Base-by-base conservation (phyloP, 208 protist genomes). In the Trypanosoma scelopori region DNA sequence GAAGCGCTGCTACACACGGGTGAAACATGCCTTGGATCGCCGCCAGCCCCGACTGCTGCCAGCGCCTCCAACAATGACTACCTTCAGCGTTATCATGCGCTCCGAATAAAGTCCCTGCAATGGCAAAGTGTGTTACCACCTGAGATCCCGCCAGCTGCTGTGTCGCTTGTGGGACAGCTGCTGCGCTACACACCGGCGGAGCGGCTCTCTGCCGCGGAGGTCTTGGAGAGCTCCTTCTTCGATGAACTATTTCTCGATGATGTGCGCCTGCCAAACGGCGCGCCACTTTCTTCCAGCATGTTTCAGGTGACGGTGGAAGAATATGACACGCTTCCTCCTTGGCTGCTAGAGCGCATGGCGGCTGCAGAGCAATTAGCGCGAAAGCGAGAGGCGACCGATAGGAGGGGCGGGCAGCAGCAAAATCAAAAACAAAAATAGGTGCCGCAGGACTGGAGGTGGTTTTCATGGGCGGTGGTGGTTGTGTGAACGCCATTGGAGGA, bases 151-250 rank as follows among this genome's bases (percentile, higher is more conserved):
- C 71, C 76, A 22, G 86, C 98, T 39, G 98, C 97, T 11, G 72
- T 99, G 16, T 93, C 99, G 51, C 93, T 99, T 12, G 78, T 99
- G 5, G 88, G 98, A 23, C 76, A 84, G 64, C 74, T 99, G 41
- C 85, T 99, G 16, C 78, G 89, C 23, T 99, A 98, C 79, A 91
- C 97, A 41, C 98, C 97, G 46, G 72, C 89, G 41, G 84, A 98
- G 67, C 89, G 98, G n/a, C 79, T 99, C 5, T 98, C 98, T 5
- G 97, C 98, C 5, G 77, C 79, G 41, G 98, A 99, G 79, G 98
- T 98, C 3, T 95, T 99, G 72, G 79, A 93, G 30, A 98, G 99
- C 77, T 78, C 93, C 22, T 99, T 99, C 73, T 99, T 99, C 65
- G 91, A 96, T 52, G 83, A 92, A 11, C 69, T 99, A 3, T 90